Conservation (phyloP, 306 rosid species). For the Inga laurina region DNA sequence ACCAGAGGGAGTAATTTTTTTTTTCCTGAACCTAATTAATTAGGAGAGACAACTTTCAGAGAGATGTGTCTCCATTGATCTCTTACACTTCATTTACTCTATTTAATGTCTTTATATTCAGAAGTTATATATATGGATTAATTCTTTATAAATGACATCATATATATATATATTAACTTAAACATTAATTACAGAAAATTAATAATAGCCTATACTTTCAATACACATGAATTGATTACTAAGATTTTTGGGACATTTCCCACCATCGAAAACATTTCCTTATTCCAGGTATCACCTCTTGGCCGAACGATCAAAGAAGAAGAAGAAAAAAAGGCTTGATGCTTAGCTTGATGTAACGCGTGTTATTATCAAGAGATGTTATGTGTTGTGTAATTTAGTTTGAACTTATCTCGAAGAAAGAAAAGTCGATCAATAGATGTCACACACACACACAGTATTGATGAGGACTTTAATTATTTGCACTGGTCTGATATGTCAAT, state of each 20-base stretch:
- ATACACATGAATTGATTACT: neutral
- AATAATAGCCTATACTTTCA: neutral
- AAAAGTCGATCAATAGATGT: neutral
- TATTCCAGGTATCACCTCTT: neutral
- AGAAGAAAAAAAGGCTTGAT: no score
- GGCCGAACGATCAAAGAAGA: neutral
- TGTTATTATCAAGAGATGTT: neutral
- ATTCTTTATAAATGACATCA: no score
- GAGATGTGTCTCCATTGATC: no score
- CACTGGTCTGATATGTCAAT: neutral
- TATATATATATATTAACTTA: neutral
- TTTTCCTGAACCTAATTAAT: no score
- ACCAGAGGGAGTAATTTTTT: no score
- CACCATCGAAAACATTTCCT: neutral
- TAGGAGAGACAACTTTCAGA: no score
- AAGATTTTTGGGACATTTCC: neutral
- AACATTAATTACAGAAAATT: neutral
- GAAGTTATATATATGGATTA: no score
- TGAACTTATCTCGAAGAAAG: neutral
- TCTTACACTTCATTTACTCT: no score
- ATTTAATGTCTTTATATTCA: no score
- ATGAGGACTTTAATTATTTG: neutral
- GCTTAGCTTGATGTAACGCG: neutral
- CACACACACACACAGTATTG: no score
- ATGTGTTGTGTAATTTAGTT: neutral